These are phyloP conservation scores for Blastocystis sp. DNA, from an alignment of 352 stramenopile species.

Conservation along the genomic window DNA sequence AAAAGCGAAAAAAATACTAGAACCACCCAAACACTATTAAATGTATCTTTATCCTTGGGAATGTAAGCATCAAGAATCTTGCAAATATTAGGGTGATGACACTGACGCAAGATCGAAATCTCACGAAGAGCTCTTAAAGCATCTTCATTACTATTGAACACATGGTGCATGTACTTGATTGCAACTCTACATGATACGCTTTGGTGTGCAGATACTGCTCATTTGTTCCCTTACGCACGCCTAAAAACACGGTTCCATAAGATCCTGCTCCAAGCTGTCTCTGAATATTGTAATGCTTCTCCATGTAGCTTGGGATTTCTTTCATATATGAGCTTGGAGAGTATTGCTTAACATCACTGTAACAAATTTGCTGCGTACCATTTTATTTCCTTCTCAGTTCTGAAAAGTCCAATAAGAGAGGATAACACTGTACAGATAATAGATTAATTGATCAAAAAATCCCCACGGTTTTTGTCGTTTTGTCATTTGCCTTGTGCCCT, in stretches of 20 bases:
- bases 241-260: constrained; percentile 55
- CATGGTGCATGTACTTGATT: constrained; percentile 54
- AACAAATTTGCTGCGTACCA: too few species aligned
- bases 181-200: neutral
- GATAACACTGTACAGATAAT: neutral
- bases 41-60: constrained; percentile 12
- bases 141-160: constrained; percentile 48
- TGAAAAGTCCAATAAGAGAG: too few species aligned
- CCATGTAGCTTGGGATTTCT: constrained; percentile 40
- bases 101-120: constrained; percentile 60
- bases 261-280: constrained; percentile 17
- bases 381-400: too few species aligned
- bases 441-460: neutral
- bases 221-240: neutral
- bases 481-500: too few species aligned
- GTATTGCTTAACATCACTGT: neutral
- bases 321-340: neutral
- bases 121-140: constrained; percentile 35
- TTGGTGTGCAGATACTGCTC: neutral
- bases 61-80: constrained; percentile 54
- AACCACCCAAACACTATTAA: constrained; percentile 56
- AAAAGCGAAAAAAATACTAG: neutral
- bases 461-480: too few species aligned
- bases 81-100: constrained; percentile 44
- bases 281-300: constrained; percentile 52